These are phyloP conservation scores for Alnus glutinosa DNA, from an alignment of 306 rosid species.

Conservation along the genomic window DNA sequence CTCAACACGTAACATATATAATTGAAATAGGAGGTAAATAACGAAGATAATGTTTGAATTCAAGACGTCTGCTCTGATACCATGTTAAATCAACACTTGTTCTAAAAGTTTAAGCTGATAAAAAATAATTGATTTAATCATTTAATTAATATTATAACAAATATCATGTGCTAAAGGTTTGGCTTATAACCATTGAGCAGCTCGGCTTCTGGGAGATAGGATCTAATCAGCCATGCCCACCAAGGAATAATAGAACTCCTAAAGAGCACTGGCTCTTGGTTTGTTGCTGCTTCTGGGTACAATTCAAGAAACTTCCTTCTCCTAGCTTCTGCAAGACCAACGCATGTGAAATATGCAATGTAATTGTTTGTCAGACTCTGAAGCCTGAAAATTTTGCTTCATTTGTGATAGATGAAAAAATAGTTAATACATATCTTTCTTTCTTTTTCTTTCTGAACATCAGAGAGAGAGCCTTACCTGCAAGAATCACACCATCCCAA, in stretches of 20 bases:
- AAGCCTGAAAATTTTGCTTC: background rate
- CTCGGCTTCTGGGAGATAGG: constrained; percentile 40
- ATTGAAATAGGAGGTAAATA: no score
- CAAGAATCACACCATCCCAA: constrained; percentile 45
- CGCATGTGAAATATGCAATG: background rate
- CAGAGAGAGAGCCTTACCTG: constrained; percentile 23
- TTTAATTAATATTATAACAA: no score
- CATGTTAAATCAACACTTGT: no score
- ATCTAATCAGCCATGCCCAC: constrained; percentile 49
- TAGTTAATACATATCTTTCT: no score
- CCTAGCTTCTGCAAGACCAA: constrained; percentile 36
- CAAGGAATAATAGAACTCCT: constrained; percentile 44
- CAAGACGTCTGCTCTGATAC: no score
- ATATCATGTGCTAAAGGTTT: background rate
- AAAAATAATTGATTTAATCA: no score
- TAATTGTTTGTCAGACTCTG: background rate
- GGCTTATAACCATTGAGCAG: constrained; percentile 33
- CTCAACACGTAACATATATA: no score
- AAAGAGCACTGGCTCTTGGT: constrained; percentile 39
- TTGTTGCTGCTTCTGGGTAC: constrained; percentile 38
- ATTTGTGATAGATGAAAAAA: no score
- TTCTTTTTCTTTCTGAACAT: no score
- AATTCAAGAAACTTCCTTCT: constrained; percentile 51
- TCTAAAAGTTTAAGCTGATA: no score
- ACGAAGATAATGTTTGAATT: no score